Evolutionary conservation across 306 rosid genomes (phyloP).

Genomic region (Prunus davidiana): DNA sequence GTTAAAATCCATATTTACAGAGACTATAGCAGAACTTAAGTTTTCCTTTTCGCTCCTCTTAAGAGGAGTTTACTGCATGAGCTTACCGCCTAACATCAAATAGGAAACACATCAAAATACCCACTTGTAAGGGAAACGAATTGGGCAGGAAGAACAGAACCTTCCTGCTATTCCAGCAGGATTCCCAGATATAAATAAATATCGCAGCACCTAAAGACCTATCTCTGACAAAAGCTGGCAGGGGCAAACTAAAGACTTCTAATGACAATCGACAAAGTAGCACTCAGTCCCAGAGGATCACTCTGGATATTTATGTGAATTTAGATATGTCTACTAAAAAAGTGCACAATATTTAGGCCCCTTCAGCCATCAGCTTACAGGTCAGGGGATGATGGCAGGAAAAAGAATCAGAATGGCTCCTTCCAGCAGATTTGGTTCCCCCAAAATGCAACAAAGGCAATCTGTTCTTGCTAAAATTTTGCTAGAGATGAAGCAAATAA

Average conservation of each 20-base stretch:
- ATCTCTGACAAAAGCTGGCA: background rate
- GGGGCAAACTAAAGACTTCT: background rate
- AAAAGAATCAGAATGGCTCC: background rate
- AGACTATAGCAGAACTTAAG: background rate
- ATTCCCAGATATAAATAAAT: too few species aligned
- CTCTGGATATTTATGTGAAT: background rate
- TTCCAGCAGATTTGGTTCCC: background rate
- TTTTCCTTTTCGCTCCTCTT: background rate
- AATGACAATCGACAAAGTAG: too few species aligned
- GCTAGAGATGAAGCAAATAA: background rate
- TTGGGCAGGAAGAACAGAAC: too few species aligned
- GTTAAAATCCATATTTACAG: conserved; percentile 19
- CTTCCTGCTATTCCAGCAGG: too few species aligned
- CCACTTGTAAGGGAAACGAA: background rate
- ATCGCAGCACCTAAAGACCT: too few species aligned
- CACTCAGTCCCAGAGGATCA: too few species aligned
- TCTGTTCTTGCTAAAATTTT: conserved; percentile 5
- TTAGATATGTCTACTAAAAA: background rate
- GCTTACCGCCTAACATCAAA: background rate
- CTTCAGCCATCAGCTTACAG: background rate
- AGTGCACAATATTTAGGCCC: background rate
- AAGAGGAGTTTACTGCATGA: too few species aligned
- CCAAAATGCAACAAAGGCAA: background rate
- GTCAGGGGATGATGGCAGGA: background rate
- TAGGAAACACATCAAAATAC: background rate